Base-by-base conservation (phyloP, 192 early-diverging fungal species). In the Coemansia sp. region DNA sequence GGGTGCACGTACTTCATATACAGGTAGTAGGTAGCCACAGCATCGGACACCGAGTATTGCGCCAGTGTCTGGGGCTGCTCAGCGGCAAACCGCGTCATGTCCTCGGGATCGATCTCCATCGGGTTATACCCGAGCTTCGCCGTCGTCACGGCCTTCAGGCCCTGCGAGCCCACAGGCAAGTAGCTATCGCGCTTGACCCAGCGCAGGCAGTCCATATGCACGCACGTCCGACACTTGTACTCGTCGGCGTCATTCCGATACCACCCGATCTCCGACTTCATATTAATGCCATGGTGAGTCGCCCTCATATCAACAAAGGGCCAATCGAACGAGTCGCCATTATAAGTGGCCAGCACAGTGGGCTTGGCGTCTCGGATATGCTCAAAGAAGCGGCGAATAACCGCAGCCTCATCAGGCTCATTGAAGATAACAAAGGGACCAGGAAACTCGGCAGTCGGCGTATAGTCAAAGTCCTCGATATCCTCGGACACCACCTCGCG, bases 1-100 rank as follows among this genome's bases (percentile, higher is more conserved):
- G 95, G 96, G 74, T 99, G 91, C 28, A 99, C 95, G 76, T 99
- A 97, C 77, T 98, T 97, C 95, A 98, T 99, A 69, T 98, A 99
- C 9, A 99, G 78, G 59, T 99, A 99, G 73, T 97, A 99, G 0
- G 97, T 99, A 0, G 97, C 97, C 9, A 99, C 97, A 0, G 97
- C 97, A 83, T 99, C 97, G 24, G 97, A 99, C 34, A 99, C 97
- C 9, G 96, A 97, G 74, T 99, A 99, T 70, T 98, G 95, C 4
- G 97, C 93, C 53, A 99, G 82, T 8, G 84, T 90, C 69, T 98
- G 95, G 23, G 97, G 97, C 57, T 92, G 81, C 70, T 98, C 94
- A 3, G 84, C 70, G 0, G 97, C 97, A 73, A 91, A 96, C 74
- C 88, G 83, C 18, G 95, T 97, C 97, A 99, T 99, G 69, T 95